These are phyloP conservation scores for Orbilia javanica DNA, from an alignment of 2,329 filamentous ascomycete genomes.

Conservation along the genomic window DNA sequence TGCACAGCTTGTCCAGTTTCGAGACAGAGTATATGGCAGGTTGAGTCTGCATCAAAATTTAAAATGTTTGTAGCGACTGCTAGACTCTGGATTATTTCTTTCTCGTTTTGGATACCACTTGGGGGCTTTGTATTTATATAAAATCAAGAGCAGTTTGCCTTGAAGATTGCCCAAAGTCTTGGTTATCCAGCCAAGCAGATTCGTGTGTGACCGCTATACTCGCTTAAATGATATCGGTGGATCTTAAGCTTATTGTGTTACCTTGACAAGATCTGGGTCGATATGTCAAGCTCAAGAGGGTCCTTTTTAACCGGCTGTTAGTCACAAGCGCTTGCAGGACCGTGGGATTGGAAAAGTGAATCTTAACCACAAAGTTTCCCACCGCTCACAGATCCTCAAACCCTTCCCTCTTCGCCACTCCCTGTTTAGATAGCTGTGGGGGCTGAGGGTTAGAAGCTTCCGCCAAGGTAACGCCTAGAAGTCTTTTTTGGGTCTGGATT, in stretches of 20 bases:
- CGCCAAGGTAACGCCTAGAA: slow-evolving; percentile 26
- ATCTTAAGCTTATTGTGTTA: slow-evolving; percentile 24
- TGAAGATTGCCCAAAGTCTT: slow-evolving; percentile 13
- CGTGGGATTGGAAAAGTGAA: slow-evolving; percentile 7
- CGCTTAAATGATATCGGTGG: slow-evolving; percentile 25
- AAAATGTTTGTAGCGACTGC: neutral
- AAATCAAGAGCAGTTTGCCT: neutral
- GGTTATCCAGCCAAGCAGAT: slow-evolving; percentile 21
- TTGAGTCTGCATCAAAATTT: neutral
- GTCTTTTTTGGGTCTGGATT: slow-evolving; percentile 13
- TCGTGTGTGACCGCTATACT: slow-evolving; percentile 22
- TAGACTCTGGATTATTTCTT: neutral
- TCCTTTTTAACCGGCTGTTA: neutral
- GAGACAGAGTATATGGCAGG: neutral
- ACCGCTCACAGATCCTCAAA: neutral
- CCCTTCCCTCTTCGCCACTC: neutral
- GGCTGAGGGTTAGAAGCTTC: slow-evolving; percentile 19
- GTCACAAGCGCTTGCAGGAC: slow-evolving; percentile 5
- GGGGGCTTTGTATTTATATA: neutral
- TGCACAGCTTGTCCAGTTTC: too few relatives aligned
- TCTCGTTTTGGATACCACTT: neutral
- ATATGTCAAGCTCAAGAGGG: neutral
- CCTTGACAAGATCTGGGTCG: neutral
- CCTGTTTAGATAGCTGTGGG: neutral
- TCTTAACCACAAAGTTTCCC: slow-evolving; percentile 12